A percentile compares a stretch with the other conserved stretches of the same genome.
These are phyloP conservation scores for Naumovozyma dairenensis DNA, from an alignment of 805 yeast genomes.

Conservation along the genomic window DNA sequence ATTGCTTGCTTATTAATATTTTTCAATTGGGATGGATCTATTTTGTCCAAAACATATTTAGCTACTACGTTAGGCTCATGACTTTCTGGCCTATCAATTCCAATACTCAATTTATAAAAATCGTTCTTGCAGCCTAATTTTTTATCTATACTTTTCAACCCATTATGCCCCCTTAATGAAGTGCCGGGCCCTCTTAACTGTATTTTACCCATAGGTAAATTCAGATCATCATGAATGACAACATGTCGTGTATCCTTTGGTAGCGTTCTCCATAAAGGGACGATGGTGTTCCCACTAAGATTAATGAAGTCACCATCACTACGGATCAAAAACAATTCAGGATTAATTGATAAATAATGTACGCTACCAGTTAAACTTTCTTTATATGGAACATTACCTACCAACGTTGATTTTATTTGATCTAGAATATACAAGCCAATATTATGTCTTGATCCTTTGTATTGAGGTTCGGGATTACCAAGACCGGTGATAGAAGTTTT, in stretches of 20 bases:
- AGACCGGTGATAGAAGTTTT: slow-evolving; percentile 30
- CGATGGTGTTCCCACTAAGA: slow-evolving; percentile 49
- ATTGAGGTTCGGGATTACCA: slow-evolving; percentile 69
- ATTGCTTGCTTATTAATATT: too few relatives aligned
- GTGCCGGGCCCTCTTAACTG: slow-evolving; percentile 52
- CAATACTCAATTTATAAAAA: slow-evolving; percentile 62
- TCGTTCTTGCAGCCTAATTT: slow-evolving; percentile 33
- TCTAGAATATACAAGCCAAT: slow-evolving; percentile 58
- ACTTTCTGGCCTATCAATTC: slow-evolving; percentile 48
- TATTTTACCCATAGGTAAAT: slow-evolving; percentile 52
- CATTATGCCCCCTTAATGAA: slow-evolving; percentile 77
- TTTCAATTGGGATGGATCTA: too few relatives aligned
- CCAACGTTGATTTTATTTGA: slow-evolving; percentile 19
- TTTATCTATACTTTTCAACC: slow-evolving; percentile 50
- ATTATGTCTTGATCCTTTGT: slow-evolving; percentile 59
- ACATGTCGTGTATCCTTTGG: slow-evolving; percentile 31
- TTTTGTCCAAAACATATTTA: slow-evolving; percentile 51
- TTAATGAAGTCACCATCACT: slow-evolving; percentile 56
- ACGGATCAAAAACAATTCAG: slow-evolving; percentile 35
- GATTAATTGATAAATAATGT: slow-evolving; percentile 7
- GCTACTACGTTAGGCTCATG: slow-evolving; percentile 40
- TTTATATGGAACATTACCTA: background rate
- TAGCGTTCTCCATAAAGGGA: slow-evolving; percentile 38
- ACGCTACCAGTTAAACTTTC: background rate
- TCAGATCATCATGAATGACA: slow-evolving; percentile 73